Evolutionary conservation across 768 basidiomycete genomes (phyloP).

Genomic region (Leucocoprinus leucothites): DNA sequence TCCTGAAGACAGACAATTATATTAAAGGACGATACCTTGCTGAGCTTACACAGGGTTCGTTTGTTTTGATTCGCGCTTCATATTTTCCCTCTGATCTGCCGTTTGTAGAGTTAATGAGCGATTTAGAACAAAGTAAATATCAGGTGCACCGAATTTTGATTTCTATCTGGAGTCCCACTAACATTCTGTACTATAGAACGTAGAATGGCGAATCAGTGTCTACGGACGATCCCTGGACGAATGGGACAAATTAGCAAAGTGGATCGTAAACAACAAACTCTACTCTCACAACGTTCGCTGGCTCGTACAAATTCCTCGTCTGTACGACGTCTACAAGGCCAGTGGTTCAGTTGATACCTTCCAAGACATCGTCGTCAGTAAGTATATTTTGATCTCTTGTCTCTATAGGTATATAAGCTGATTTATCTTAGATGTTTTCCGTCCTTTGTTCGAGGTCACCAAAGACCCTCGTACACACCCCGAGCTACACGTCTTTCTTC

Average conservation of each 20-base stretch:
- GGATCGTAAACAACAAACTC: conserved; percentile 92
- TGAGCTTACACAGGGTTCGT: conserved; percentile 83
- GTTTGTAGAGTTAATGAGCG: conserved; percentile 85
- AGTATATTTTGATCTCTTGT: conserved; percentile 26
- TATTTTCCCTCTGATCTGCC: background rate
- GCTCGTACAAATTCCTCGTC: conserved; percentile 92
- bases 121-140: conserved; percentile 97
- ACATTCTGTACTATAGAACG: conserved; percentile 52
- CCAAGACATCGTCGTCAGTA: conserved; percentile 88
- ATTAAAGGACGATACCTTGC: conserved; percentile 92
- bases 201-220: conserved; percentile 96
- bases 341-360: conserved; percentile 82
- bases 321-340: conserved; percentile 95
- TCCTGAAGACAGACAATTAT: conserved; percentile 96
- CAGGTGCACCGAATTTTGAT: conserved; percentile 51
- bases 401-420: background rate
- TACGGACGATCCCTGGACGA: conserved; percentile 82
- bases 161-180: background rate
- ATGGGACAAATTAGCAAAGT: conserved; percentile 98
- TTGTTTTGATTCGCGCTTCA: background rate
- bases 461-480: conserved; percentile 87
- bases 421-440: conserved; percentile 72
- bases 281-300: conserved; percentile 97
- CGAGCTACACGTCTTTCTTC: conserved; percentile 91
- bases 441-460: conserved; percentile 94